Base-by-base conservation (phyloP, 225 moss, liverwort and hornwort species). In the Pseudoscleropodium purum region DNA sequence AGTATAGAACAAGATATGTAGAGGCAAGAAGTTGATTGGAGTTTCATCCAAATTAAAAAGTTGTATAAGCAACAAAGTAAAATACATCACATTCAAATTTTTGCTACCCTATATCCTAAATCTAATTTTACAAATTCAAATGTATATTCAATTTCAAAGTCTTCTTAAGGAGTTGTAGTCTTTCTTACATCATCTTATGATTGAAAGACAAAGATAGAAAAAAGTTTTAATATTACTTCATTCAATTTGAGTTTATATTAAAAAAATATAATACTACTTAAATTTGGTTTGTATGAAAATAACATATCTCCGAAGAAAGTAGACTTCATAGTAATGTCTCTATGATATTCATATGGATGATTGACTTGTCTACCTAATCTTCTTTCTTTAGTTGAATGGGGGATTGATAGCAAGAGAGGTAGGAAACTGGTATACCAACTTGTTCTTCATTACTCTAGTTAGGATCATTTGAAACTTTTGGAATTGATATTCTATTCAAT, bases 141-240 rank as follows among this genome's bases (percentile, higher is more conserved):
- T 73, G 16, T 3, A 43, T 43, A 73, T 43, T 73, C 27, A 16
- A 45, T 45, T 73, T 73, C 17, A 29, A 43, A 73, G 4, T 4
- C 17, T 10, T 45, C 1, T 3, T 25, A 10, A 45, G 10, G 45
- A 10, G 1, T 29, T 18, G 6, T 0, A 74, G 2, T 29, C 11
- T 45, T 30, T 45, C 6, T 2, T 74, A 45, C 16, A 2, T 5
- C 9, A 27, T 43, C 7, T 43, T 39, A 8, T 5, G 0, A 72
- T 0, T 15, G 0, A 43, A 16, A 27, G 16, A 43, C 16, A 73
- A 73, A 27, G 27, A 43, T 43, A 73, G 16, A 43, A 27, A 5
- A 43, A 27, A 15, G 41, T 26, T 0, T 9, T 1, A 72, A 43
- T 43, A 73, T 43, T 3, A 43, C 45, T 29, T 18, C 45, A 45